Percentiles rank a stretch among this genome's conserved stretches.
Conservation (phyloP, 208 protist species). For the Eutreptiella sp. region DNA sequence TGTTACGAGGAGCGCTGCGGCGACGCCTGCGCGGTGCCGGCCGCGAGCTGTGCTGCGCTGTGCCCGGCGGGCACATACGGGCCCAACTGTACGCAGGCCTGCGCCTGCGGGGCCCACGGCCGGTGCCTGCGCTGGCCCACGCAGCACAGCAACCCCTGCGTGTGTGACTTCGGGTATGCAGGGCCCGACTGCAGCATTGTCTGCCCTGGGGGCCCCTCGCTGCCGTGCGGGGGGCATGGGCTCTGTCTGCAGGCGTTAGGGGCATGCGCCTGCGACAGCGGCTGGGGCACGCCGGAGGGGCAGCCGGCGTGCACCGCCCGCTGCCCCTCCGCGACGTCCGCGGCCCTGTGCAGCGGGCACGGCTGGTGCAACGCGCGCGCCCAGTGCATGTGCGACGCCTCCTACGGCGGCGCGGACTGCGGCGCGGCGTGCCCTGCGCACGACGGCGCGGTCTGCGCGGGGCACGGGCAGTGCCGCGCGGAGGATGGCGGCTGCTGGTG, state of each 20-base stretch:
- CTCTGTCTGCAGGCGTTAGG: background rate
- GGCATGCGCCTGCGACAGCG: background rate
- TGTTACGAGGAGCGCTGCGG: background rate
- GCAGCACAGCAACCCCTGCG: slow-evolving; percentile 2
- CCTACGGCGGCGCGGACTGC: background rate
- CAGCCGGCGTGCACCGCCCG: too few species aligned
- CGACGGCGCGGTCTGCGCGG: background rate
- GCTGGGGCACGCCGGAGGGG: too few species aligned
- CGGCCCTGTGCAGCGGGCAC: background rate
- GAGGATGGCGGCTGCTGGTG: slow-evolving; percentile 19
- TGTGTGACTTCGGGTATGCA: background rate
- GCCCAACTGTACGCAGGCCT: background rate
- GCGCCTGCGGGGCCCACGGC: background rate
- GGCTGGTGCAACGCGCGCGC: background rate
- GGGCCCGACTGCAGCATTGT: background rate
- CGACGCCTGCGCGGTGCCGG: background rate
- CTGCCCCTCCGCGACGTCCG: too few species aligned
- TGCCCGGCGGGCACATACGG: background rate
- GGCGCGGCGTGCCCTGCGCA: background rate
- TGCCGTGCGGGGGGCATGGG: slow-evolving; percentile 3
- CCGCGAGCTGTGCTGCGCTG: background rate
- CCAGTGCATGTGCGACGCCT: background rate
- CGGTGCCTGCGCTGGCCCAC: slow-evolving; percentile 16
- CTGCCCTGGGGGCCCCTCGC: background rate
- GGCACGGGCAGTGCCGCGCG: background rate